These are phyloP conservation scores for Cladosporium sp. DNA, from an alignment of 2,329 filamentous ascomycete genomes.

Conservation along the genomic window DNA sequence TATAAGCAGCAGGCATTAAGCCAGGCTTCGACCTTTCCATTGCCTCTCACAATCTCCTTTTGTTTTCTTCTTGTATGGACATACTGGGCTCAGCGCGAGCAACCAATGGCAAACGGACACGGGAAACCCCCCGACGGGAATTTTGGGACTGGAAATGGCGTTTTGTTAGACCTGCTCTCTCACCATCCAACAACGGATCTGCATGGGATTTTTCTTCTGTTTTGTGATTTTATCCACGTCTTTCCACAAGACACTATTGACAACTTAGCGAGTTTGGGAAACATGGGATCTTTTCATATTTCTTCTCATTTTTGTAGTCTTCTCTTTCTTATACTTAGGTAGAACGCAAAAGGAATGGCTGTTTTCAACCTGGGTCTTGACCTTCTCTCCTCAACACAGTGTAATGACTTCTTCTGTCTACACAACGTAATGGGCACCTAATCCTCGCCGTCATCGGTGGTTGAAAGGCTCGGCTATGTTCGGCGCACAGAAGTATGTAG, in stretches of 20 bases:
- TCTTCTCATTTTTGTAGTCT: background rate
- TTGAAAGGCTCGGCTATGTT: background rate
- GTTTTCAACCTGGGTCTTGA: background rate
- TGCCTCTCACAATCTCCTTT: background rate
- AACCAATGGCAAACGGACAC: conserved; percentile 7
- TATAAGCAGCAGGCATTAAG: background rate
- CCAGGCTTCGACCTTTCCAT: background rate
- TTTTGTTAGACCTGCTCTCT: conserved; percentile 2
- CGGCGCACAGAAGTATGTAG: background rate
- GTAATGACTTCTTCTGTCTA: no score
- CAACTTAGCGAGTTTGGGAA: background rate
- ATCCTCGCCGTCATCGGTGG: background rate
- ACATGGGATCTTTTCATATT: background rate
- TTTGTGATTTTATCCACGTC: background rate
- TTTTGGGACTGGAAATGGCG: background rate
- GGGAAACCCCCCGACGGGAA: background rate
- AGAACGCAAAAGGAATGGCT: background rate
- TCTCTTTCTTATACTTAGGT: background rate
- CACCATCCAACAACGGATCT: background rate
- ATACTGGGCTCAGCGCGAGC: conserved; percentile 13
- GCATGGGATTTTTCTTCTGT: background rate
- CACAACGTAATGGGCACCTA: no score
- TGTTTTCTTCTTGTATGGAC: background rate
- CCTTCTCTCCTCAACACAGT: background rate
- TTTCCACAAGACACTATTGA: background rate